A percentile compares a stretch with the other conserved stretches of the same genome.
phyloP scores from a whole-genome alignment of 345 rosid species.

The Syzygium aromaticum region DNA sequence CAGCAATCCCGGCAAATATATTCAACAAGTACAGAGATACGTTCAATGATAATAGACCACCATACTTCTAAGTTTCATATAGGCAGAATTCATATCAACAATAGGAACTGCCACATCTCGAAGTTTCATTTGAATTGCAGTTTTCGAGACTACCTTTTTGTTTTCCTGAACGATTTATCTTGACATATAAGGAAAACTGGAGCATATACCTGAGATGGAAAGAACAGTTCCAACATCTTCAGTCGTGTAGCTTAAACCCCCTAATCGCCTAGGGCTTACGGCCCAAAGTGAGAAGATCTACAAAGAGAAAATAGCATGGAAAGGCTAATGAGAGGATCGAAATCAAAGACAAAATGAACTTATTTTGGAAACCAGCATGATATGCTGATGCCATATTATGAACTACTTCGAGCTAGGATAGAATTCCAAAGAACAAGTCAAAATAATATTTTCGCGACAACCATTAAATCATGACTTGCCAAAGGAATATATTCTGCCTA shows the following conservation, averaged over 20 bases:
- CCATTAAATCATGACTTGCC: neutral
- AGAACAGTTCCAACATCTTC: constrained; percentile 71
- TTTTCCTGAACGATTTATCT: neutral
- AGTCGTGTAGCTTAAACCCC: constrained; percentile 67
- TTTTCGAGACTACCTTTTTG: neutral
- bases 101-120: neutral
- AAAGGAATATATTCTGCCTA: neutral
- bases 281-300: constrained; percentile 92
- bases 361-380: neutral
- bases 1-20: neutral
- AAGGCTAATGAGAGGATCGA: neutral
- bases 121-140: neutral
- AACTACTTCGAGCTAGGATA: neutral
- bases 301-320: neutral
- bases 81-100: neutral
- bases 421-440: neutral
- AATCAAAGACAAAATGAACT: neutral
- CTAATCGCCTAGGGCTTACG: constrained; percentile 59
- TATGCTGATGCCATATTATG: neutral
- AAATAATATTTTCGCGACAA: neutral
- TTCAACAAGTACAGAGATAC: neutral
- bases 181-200: neutral
- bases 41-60: neutral
- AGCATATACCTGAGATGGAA: constrained; percentile 54
- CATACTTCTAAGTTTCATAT: neutral